phyloP scores from a whole-genome alignment of 805 yeast species.

The Saccharomycopsis schoenii region DNA sequence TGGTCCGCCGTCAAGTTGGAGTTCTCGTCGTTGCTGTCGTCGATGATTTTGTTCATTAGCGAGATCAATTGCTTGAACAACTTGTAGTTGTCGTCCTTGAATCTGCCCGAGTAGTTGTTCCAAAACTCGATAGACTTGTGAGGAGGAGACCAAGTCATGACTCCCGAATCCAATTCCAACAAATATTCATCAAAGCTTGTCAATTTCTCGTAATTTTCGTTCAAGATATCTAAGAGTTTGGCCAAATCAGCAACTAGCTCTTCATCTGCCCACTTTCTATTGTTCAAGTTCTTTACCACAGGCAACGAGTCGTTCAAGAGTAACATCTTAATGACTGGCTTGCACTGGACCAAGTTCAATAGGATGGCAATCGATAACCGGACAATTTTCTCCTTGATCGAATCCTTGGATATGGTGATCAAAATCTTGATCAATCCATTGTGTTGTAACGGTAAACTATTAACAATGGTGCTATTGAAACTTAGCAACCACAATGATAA shows the following conservation, averaged over 20 bases:
- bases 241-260: conserved; percentile 72
- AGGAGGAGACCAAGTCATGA: conserved; percentile 83
- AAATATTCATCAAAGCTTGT: conserved; percentile 89
- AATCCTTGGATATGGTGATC: conserved; percentile 54
- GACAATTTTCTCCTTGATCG: conserved; percentile 87
- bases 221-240: conserved; percentile 47
- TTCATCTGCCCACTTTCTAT: conserved; percentile 90
- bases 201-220: conserved; percentile 64
- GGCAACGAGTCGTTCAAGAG: conserved; percentile 66
- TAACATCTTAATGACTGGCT: conserved; percentile 51
- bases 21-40: conserved; percentile 20
- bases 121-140: conserved; percentile 85
- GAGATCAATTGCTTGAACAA: conserved; percentile 52
- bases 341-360: conserved; percentile 42
- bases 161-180: conserved; percentile 71
- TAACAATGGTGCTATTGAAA: conserved; percentile 49
- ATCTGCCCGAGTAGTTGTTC: conserved; percentile 68
- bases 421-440: conserved; percentile 42
- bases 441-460: conserved; percentile 39
- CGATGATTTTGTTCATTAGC: conserved; percentile 32
- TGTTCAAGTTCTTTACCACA: conserved; percentile 57
- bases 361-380: conserved; percentile 73
- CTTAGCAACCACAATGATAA: conserved; percentile 79
- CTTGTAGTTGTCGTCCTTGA: conserved; percentile 72
- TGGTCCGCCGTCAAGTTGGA: conserved; percentile 26